Evolutionary conservation across 176 grass and related monocot genomes (phyloP), one percentile per base, ranked within the genome.

Genomic region (Eragrostis curvula): DNA sequence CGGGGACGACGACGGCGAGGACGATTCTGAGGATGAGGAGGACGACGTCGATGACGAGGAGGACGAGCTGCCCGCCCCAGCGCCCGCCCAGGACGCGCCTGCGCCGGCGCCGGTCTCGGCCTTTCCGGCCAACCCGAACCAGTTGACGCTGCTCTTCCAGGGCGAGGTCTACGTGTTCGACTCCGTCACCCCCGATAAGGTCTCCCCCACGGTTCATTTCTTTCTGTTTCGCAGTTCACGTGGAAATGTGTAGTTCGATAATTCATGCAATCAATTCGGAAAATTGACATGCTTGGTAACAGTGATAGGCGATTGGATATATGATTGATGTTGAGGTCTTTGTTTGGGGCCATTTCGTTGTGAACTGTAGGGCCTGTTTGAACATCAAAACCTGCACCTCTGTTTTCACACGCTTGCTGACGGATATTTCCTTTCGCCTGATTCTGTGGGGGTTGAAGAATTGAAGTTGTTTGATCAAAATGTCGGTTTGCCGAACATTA

Each of bases 121-220:
- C 42, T 75, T 91, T 55, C 41, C 96, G 5, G 81, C 56, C 21
- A 86, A 17, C 75, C 88, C 87, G 25, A 95, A 93, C 87, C 96
- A 98, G 88, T 68, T 98, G 39, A 98, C 92, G 53, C 90, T 98
- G 62, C 79, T 95, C 73, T 98, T 98, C 88, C 92, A 98, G 82
- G 96, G 96, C 70, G 92, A 98, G 88, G 90, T 98, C 21, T 98
- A 93, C 79, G 92, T 98, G 56, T 98, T 98, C 90, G 96, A 98
- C 68, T 95, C 90, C 24, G 88, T 98, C 75, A 93, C 96, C 9
- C 88, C 88, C 9, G 94, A 97, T 2, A 97, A 91, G 94, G 91
- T 97, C 11, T 29, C 18, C 42, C 6, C 79, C 15, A 30, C 25
- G 7, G 7, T n/a, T 75, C 17, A 32, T 74, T 8, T 55, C 42